phyloP scores from a whole-genome alignment of 108 stramenopile genomes.

The Cyclostephanos invisitatus region DNA sequence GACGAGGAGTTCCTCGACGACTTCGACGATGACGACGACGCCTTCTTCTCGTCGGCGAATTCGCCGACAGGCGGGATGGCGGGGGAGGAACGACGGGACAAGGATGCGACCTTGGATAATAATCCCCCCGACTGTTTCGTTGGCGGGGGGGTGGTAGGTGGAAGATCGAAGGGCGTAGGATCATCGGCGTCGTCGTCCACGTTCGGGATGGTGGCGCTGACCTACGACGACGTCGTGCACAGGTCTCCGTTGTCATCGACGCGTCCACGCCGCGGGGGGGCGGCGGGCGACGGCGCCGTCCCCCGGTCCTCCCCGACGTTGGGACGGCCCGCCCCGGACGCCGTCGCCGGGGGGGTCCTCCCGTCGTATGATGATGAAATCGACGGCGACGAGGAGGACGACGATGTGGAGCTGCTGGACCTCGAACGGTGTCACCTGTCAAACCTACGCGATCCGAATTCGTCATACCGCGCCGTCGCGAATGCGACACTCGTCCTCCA shows the following conservation, averaged over 20 bases:
- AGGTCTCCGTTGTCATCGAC: not conserved
- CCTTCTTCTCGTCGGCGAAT: slow-evolving; percentile 35
- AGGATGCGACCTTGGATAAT: too few relatives aligned
- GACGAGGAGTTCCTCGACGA: slow-evolving; percentile 38
- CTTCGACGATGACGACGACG: slow-evolving; percentile 52
- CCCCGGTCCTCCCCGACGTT: not conserved
- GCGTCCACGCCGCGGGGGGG: not conserved
- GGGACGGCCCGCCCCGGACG: too few relatives aligned
- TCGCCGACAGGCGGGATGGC: not conserved
- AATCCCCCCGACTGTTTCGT: not conserved
- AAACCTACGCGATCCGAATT: slow-evolving; percentile 29
- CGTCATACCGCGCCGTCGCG: slow-evolving; percentile 33
- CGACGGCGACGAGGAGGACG: not conserved
- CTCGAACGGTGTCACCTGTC: slow-evolving; percentile 26
- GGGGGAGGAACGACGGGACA: too few relatives aligned
- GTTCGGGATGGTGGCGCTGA: slow-evolving; percentile 41
- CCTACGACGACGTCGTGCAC: slow-evolving; percentile 15
- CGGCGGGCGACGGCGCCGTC: not conserved
- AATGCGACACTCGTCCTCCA: slow-evolving; percentile 30
- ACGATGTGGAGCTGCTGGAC: slow-evolving; percentile 28
- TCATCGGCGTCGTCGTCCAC: not conserved
- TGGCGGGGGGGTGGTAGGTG: too few relatives aligned
- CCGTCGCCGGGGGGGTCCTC: not conserved
- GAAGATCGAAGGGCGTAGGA: too few relatives aligned
- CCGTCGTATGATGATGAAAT: not conserved